These are phyloP conservation scores for Inga leiocalycina DNA, from an alignment of 306 rosid genomes.

Conservation along the genomic window DNA sequence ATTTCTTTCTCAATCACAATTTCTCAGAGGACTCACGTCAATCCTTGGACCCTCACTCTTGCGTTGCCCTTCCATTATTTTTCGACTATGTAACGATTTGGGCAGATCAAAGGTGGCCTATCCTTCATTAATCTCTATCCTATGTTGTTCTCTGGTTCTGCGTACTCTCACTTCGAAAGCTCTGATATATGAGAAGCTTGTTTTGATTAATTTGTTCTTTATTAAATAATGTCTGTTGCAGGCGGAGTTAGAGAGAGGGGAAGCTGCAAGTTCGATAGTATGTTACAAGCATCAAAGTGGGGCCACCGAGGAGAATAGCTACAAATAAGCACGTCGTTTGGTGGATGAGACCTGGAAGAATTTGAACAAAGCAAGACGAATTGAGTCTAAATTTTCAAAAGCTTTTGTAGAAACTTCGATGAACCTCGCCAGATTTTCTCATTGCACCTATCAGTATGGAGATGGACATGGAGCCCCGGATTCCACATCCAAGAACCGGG, in stretches of 20 bases:
- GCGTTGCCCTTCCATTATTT: conserved; percentile 43
- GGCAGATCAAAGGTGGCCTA: conserved; percentile 46
- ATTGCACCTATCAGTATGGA: conserved; percentile 56
- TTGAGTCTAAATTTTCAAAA: conserved; percentile 37
- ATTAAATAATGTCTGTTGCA: neutral
- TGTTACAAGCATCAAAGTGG: conserved; percentile 45
- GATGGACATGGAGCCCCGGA: conserved; percentile 62
- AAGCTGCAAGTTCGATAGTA: conserved; percentile 43
- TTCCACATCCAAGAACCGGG: conserved; percentile 27
- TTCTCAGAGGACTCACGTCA: conserved; percentile 44
- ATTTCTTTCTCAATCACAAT: conserved; percentile 39
- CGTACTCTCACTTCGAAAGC: neutral
- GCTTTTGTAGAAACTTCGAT: conserved; percentile 36
- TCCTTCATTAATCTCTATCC: neutral
- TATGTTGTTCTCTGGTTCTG: neutral
- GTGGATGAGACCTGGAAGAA: conserved; percentile 54
- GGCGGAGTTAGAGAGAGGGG: conserved; percentile 65
- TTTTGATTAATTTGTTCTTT: neutral
- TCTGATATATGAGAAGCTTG: neutral
- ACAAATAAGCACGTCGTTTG: conserved; percentile 20
- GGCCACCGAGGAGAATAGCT: conserved; percentile 33
- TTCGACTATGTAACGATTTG: conserved; percentile 64
- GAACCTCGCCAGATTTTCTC: conserved; percentile 57
- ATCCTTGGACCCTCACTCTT: conserved; percentile 34
- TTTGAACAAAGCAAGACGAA: conserved; percentile 42